phyloP scores from a whole-genome alignment of 441 rosid genomes.

The Macaranga tanarius region DNA sequence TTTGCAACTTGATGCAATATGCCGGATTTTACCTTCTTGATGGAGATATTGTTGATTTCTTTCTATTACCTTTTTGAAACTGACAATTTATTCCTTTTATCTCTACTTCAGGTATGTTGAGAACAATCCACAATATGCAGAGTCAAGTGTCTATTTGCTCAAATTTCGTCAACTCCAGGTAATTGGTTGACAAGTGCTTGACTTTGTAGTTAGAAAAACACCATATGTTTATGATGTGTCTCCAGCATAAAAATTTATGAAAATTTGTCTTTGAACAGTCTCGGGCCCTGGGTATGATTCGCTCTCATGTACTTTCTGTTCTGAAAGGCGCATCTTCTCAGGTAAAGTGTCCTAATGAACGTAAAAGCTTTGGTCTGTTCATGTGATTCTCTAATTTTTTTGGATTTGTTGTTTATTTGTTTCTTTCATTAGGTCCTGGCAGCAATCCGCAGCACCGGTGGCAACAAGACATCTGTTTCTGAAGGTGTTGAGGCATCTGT shows the following conservation, averaged over 20 bases:
- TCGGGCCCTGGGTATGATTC: conserved; percentile 93
- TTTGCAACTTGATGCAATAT: conserved; percentile 5
- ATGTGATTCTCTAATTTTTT: conserved; percentile 11
- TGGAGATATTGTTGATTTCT: conserved; percentile 1
- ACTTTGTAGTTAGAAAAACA: conserved; percentile 4
- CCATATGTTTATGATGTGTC: neutral
- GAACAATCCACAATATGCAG: conserved; percentile 90
- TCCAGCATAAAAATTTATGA: conserved; percentile 8
- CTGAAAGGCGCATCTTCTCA: conserved; percentile 86
- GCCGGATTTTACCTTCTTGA: neutral
- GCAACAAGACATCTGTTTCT: conserved; percentile 68
- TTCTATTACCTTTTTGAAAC: conserved; percentile 4
- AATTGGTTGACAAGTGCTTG: conserved; percentile 18
- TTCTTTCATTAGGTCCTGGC: conserved; percentile 67
- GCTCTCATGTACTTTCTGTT: conserved; percentile 81
- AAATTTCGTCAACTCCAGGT: conserved; percentile 99
- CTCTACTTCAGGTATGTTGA: conserved; percentile 66
- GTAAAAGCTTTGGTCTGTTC: conserved; percentile 11
- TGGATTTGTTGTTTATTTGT: conserved; percentile 14
- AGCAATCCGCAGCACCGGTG: conserved; percentile 69
- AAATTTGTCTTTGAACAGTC: conserved; percentile 54
- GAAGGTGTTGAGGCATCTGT: conserved; percentile 98
- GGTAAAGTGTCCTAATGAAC: conserved; percentile 44
- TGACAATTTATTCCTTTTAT: neutral
- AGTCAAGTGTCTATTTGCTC: conserved; percentile 86